A percentile compares a stretch with the other conserved stretches of the same genome.
phyloP scores from a whole-genome alignment of 768 basidiomycete genomes.

The Gyrodon lividus region DNA sequence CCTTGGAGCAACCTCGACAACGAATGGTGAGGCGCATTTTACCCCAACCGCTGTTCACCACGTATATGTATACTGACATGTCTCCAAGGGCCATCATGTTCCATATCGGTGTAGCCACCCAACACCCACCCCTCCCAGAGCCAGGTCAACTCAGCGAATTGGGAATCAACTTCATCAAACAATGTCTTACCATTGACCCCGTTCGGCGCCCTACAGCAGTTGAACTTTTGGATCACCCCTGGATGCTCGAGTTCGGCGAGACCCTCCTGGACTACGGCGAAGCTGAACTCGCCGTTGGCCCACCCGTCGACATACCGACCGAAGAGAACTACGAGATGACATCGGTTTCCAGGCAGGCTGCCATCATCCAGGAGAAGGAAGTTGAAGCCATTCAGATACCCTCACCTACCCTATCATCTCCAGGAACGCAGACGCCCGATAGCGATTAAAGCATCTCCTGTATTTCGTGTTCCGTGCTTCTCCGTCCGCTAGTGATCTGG shows the following conservation, averaged over 20 bases:
- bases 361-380: constrained; percentile 58
- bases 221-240: constrained; percentile 84
- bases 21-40: constrained; percentile 71
- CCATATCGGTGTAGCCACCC: constrained; percentile 94
- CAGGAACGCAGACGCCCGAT: constrained; percentile 31
- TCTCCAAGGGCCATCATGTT: constrained; percentile 96
- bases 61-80: constrained; percentile 4
- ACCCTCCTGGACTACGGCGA: constrained; percentile 68
- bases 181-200: constrained; percentile 87
- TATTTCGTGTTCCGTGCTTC: neutral
- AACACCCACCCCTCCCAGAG: constrained; percentile 94
- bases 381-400: constrained; percentile 51
- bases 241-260: constrained; percentile 85
- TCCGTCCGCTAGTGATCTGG: neutral
- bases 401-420: constrained; percentile 50
- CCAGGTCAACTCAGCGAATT: constrained; percentile 82
- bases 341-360: constrained; percentile 54
- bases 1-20: constrained; percentile 99
- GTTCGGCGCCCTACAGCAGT: constrained; percentile 77
- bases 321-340: constrained; percentile 52
- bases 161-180: constrained; percentile 92
- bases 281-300: constrained; percentile 51
- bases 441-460: constrained; percentile 19
- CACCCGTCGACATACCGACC: constrained; percentile 43
- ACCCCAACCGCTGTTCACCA: neutral